A percentile compares a stretch with the other conserved stretches of the same genome.
Evolutionary conservation across 2,329 filamentous ascomycete genomes (phyloP).

Genomic region (Arthrocladium fulminans): DNA sequence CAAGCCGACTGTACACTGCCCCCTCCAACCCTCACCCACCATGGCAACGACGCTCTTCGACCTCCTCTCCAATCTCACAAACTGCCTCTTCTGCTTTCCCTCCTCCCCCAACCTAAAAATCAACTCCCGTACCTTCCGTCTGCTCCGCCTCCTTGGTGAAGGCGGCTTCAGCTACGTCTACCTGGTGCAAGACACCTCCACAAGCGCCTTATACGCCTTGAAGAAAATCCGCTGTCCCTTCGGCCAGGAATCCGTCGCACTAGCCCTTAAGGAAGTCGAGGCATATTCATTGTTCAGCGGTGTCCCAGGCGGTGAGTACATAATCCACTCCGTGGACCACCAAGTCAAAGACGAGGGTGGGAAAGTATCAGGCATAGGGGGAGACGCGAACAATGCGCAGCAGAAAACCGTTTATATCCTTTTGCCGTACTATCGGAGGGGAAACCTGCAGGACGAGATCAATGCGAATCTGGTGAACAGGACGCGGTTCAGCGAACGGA

Average conservation of each 20-base stretch:
- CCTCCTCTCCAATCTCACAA: slow-evolving; percentile 80
- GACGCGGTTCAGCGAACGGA: slow-evolving; percentile 75
- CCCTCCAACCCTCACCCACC: slow-evolving; percentile 13
- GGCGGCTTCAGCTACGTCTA: slow-evolving; percentile 99
- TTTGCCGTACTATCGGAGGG: slow-evolving; percentile 86
- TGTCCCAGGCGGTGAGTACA: slow-evolving; percentile 53
- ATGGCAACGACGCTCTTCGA: slow-evolving; percentile 85
- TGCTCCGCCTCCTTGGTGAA: slow-evolving; percentile 87
- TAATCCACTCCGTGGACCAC: slow-evolving; percentile 80
- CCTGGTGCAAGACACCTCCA: slow-evolving; percentile 83
- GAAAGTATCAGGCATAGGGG: slow-evolving; percentile 46
- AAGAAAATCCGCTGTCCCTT: slow-evolving; percentile 99
- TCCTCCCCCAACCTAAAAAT: slow-evolving; percentile 90
- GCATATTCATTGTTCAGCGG: slow-evolving; percentile 85
- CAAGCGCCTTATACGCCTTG: slow-evolving; percentile 77
- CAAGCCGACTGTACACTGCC: no score
- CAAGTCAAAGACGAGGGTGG: slow-evolving; percentile 65
- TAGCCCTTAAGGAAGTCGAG: slow-evolving; percentile 93
- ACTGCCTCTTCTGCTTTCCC: slow-evolving; percentile 94
- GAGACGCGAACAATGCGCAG: slow-evolving; percentile 42
- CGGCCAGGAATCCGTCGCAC: slow-evolving; percentile 87
- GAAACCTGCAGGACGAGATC: slow-evolving; percentile 95
- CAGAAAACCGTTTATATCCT: slow-evolving; percentile 95
- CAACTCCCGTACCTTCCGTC: slow-evolving; percentile 91
- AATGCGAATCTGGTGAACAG: slow-evolving; percentile 98